Base-by-base conservation (phyloP, 768 basidiomycete genomes). In the Lyophyllum semitale region DNA sequence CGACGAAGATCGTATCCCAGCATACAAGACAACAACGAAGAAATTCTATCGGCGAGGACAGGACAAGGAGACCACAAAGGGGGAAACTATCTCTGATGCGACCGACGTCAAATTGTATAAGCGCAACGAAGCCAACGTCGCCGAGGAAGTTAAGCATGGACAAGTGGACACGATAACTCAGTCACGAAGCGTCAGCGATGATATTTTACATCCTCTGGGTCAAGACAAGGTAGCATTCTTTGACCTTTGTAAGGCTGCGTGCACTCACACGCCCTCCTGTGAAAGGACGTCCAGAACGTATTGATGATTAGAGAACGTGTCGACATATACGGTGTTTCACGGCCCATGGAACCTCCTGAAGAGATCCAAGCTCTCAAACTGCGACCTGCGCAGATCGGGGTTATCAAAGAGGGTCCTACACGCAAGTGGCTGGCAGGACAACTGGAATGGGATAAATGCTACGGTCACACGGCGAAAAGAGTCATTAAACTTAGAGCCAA, bases 231-330 rank as follows among this genome's bases (percentile, higher is more conserved):
- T 44, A 33, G 12, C 38, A 11, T 15, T 9, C 11, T 43, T 4
- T 22, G n/a, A 43, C 11, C 13, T 13, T 7, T 17, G 11, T 40
- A 23, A 1, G 23, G 0, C 11, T 48, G 32, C 35, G 6, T 11
- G 45, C 22, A 22, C 11, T 43, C 17, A 41, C 45, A 38, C 22
- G 22, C 25, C 27, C 8, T 20, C n/a, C 15, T 23, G 44, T 32
- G 12, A 20, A 23, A 42, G 38, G 27, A 68, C 48, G 59, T 73
- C 20, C 55, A 65, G 13, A 62, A 65, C 17, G 63, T 75, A 11
- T 17, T 66, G 13, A 80, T 92, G 82, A 82, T 92, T 59, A 81
- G 91, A 8, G 89, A 93, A 66, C 79, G 92, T 15, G 85, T 93
- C 17, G 78, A 87, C 55, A 77, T 84, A 4, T 69, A 76, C 26